phyloP scores from a whole-genome alignment of 352 stramenopile genomes.

The Phytopythium delawarense region DNA sequence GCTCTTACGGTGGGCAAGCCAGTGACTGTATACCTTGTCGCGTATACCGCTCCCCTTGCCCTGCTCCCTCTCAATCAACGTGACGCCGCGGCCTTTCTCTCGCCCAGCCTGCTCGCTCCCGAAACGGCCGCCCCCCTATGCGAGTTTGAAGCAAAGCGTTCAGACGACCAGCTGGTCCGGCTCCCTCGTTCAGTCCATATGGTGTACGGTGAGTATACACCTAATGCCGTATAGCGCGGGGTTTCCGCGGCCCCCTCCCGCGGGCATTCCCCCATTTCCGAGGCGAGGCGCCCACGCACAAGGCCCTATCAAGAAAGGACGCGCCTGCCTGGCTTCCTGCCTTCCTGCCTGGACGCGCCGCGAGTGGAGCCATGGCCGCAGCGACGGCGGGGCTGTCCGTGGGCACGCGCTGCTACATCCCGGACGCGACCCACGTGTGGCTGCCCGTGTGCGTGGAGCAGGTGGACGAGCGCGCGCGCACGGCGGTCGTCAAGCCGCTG shows the following conservation, averaged over 20 bases:
- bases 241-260: background rate
- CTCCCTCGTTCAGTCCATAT: background rate
- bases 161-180: constrained; percentile 17
- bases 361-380: constrained; percentile 5
- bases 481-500: constrained; percentile 29
- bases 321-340: too few relatives aligned
- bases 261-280: constrained; percentile 1
- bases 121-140: background rate
- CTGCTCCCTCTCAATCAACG: background rate
- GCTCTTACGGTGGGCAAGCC: background rate
- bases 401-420: constrained; percentile 71
- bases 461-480: constrained; percentile 40
- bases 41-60: background rate
- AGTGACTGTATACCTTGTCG: background rate
- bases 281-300: background rate
- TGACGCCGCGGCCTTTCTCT: constrained; percentile 1
- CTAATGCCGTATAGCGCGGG: background rate
- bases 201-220: background rate
- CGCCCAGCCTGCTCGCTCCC: background rate
- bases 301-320: too few relatives aligned
- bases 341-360: background rate
- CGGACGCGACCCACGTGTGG: constrained; percentile 60
- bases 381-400: constrained; percentile 29
- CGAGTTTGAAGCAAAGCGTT: too few relatives aligned
- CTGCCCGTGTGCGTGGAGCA: constrained; percentile 66